Percentiles rank a stretch among this genome's conserved stretches.
These are phyloP conservation scores for Calonectria montana DNA, from an alignment of 2,329 filamentous ascomycete genomes.

Conservation along the genomic window DNA sequence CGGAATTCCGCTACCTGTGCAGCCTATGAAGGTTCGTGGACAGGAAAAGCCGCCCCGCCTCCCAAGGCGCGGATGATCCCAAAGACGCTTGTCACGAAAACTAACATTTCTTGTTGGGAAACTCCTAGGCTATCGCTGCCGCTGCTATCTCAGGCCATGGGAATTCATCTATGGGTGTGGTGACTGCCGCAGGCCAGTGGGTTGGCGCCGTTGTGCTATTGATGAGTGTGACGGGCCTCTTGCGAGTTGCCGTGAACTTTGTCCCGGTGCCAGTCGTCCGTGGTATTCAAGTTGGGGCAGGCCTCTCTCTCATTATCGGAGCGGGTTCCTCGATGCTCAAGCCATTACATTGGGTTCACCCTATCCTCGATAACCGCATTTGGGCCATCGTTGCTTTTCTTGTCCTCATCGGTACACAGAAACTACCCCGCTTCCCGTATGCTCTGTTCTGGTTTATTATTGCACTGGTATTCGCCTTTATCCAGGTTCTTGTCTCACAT, in stretches of 20 bases:
- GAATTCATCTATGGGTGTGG: slow-evolving; percentile 60
- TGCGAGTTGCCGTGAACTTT: slow-evolving; percentile 77
- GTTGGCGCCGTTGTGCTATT: slow-evolving; percentile 80
- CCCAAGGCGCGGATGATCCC: neutral
- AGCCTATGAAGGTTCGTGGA: slow-evolving; percentile 76
- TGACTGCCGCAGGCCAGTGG: slow-evolving; percentile 82
- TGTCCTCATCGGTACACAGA: slow-evolving; percentile 75
- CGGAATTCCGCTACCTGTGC: slow-evolving; percentile 89
- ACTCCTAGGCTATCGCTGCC: slow-evolving; percentile 80
- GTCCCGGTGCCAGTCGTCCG: slow-evolving; percentile 91
- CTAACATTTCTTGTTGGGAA: neutral
- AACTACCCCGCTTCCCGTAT: slow-evolving; percentile 77
- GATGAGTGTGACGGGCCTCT: slow-evolving; percentile 82
- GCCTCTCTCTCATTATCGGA: slow-evolving; percentile 83
- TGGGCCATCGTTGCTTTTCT: slow-evolving; percentile 82
- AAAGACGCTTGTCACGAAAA: neutral
- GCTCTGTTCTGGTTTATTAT: slow-evolving; percentile 78
- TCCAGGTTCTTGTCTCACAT: slow-evolving; percentile 48
- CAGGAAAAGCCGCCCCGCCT: neutral
- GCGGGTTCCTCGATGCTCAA: slow-evolving; percentile 77
- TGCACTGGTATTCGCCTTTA: slow-evolving; percentile 73
- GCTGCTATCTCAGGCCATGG: slow-evolving; percentile 82
- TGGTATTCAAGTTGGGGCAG: slow-evolving; percentile 93
- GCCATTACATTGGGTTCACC: slow-evolving; percentile 74
- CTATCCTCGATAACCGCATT: slow-evolving; percentile 80